Evolutionary conservation across 2,329 filamentous ascomycete species (phyloP), one percentile per base, ranked within the genome.

Genomic region (Colletotrichum chlorophyti): DNA sequence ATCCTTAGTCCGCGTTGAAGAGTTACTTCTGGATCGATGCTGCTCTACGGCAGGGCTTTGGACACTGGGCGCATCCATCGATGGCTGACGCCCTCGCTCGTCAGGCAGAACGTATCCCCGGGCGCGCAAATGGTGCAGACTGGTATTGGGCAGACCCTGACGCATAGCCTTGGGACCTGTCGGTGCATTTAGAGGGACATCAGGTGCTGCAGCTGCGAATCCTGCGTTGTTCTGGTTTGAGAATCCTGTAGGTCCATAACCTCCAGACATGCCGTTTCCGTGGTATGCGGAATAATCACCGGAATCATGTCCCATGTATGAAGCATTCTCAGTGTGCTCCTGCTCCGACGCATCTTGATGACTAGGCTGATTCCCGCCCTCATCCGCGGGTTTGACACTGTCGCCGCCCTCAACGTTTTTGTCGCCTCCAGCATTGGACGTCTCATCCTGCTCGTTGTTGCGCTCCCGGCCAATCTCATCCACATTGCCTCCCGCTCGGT

Each of bases 151-250:
- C 10, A 93, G 79, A 26, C 93, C 92, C 74, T 95, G 90, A 63
- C 94, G 85, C 91, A 98, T 96, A 15, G 95, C 95, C 75, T 95
- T 93, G 43, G 95, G 95, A 9, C 93, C 95, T 52, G 90, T 96
- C 24, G 95, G 95, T 24, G 95, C 95, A 76, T 82, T 91, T 75
- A 87, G 73, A 40, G 86, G 86, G 48, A 76, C 73, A 66, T 77
- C 72, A 63, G 76, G 72, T 58, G 65, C 68, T 50, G 72, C 59
- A 58, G 69, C 53, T 24, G 73, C 68, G 47, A 69, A 70, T 62
- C 71, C 73, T 24, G 29, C 35, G 51, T 54, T 15, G 35, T 29
- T 53, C 43, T 63, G 61, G 29, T 51, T 48, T 29, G 57, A 35
- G 40, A 54, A 48, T 31, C 60, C 53, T 37, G 41, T 5, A 12